Conservation (phyloP, 2,329 filamentous ascomycete species). For the Didymella pinodella region DNA sequence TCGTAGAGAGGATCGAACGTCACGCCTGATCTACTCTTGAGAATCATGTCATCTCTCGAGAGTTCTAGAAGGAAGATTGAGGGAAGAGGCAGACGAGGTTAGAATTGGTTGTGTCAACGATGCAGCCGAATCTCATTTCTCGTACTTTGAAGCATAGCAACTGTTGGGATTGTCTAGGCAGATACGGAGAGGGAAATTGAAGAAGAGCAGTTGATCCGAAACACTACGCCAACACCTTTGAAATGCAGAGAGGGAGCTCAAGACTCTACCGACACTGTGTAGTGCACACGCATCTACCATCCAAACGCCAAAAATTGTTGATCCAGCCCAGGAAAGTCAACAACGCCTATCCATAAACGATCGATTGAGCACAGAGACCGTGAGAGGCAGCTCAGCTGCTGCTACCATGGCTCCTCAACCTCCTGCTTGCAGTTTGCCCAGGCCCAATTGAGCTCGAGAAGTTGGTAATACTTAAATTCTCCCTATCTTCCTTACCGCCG, state of each 20-base stretch:
- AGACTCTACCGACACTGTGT: constrained; percentile 8
- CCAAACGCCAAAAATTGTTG: background rate
- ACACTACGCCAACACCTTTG: constrained; percentile 3
- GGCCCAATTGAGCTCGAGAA: constrained; percentile 53
- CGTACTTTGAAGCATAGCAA: background rate
- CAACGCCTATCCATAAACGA: constrained; percentile 1
- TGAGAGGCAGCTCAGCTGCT: background rate
- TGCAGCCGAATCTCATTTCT: background rate
- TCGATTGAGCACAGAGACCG: background rate
- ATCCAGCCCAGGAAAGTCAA: background rate
- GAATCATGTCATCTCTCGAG: background rate
- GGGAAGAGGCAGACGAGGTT: background rate
- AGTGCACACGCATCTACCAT: constrained; percentile 12
- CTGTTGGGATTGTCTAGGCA: background rate
- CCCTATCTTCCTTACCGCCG: constrained; percentile 48
- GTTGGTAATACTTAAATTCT: constrained; percentile 53
- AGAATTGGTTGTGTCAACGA: background rate
- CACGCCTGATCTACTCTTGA: background rate
- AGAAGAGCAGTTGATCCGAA: background rate
- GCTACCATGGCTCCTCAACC: constrained; percentile 51
- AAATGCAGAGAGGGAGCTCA: constrained; percentile 15
- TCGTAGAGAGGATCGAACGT: background rate
- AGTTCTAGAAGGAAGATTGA: background rate
- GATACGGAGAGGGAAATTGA: background rate
- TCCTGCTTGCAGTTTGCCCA: constrained; percentile 46